phyloP scores from a whole-genome alignment of 495 filamentous ascomycete genomes.

The Xylaria bambusicola region DNA sequence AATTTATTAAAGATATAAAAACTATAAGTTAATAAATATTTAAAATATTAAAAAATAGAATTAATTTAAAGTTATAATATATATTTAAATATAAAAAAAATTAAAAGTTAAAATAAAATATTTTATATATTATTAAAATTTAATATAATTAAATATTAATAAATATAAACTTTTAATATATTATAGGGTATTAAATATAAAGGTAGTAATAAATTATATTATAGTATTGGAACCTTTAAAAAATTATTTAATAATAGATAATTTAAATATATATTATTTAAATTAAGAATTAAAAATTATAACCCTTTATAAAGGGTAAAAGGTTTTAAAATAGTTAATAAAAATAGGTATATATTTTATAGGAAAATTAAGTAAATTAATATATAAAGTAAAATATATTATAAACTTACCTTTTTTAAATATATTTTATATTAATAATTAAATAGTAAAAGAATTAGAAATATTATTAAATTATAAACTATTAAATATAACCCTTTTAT shows the following conservation, averaged over 20 bases:
- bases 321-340: not conserved
- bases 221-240: not conserved
- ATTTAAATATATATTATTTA: not conserved
- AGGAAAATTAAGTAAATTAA: not conserved
- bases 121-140: not conserved
- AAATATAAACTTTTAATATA: not conserved
- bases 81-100: conserved; percentile 7
- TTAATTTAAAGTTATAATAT: not conserved
- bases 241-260: not conserved
- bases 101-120: not conserved
- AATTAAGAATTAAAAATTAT: not conserved
- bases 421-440: no score
- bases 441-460: no score
- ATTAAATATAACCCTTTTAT: not conserved
- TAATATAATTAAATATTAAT: conserved; percentile 1
- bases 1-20: not conserved
- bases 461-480: not conserved
- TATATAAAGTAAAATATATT: not conserved
- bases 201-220: not conserved
- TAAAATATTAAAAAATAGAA: conserved; percentile 1
- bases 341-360: not conserved
- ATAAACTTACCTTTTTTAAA: conserved; percentile 2
- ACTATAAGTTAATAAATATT: not conserved
- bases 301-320: not conserved
- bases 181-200: not conserved